phyloP scores from a whole-genome alignment of 2,329 filamentous ascomycete species.

The Daldinia sp. region DNA sequence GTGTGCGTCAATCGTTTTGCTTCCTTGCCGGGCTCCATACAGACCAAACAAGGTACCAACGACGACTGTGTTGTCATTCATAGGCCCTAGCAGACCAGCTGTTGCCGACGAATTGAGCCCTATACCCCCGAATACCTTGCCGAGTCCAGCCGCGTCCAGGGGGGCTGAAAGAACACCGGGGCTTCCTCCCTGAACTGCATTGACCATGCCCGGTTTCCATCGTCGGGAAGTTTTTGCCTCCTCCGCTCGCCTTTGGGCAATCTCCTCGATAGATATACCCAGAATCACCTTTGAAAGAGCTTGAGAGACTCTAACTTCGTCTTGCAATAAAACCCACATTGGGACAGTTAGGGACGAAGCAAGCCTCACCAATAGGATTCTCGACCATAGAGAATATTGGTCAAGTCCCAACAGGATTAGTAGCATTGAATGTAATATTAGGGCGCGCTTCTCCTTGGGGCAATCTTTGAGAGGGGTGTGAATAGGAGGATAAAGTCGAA shows the following conservation, averaged over 20 bases:
- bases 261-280: slow-evolving; percentile 71
- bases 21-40: slow-evolving; percentile 84
- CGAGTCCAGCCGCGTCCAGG: slow-evolving; percentile 79
- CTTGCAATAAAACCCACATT: slow-evolving; percentile 68
- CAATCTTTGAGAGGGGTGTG: slow-evolving; percentile 68
- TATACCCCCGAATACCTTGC: slow-evolving; percentile 78
- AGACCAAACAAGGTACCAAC: slow-evolving; percentile 90
- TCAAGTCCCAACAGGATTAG: slow-evolving; percentile 79
- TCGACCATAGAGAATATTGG: slow-evolving; percentile 77
- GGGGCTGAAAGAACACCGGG: slow-evolving; percentile 73
- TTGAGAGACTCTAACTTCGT: slow-evolving; percentile 78
- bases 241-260: slow-evolving; percentile 68
- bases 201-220: slow-evolving; percentile 60
- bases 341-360: slow-evolving; percentile 76
- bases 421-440: slow-evolving; percentile 76
- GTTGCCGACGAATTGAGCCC: slow-evolving; percentile 78
- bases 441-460: slow-evolving; percentile 66
- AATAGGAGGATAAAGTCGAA: slow-evolving; percentile 64
- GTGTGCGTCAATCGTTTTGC: slow-evolving; percentile 89
- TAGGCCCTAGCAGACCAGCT: slow-evolving; percentile 78
- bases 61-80: slow-evolving; percentile 80
- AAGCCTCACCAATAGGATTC: slow-evolving; percentile 74
- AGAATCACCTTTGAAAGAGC: slow-evolving; percentile 79
- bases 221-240: slow-evolving; percentile 70
- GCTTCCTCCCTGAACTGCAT: slow-evolving; percentile 47